Conservation (phyloP, 2,329 filamentous ascomycete species). For the Verruconis gallopava region DNA sequence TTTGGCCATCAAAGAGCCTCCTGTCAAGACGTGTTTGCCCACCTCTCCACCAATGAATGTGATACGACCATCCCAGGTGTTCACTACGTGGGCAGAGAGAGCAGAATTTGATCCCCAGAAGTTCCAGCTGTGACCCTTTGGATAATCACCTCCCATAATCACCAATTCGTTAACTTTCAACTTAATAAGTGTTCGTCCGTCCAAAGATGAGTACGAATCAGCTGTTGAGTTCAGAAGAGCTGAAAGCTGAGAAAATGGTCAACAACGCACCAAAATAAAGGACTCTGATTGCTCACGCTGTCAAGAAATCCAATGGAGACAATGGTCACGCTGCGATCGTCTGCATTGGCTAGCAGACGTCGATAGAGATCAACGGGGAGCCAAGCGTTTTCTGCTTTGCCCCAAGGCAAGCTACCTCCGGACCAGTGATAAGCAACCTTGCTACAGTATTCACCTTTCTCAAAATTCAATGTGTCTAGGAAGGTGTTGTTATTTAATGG, state of each 20-base stretch:
- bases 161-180: conserved; percentile 37
- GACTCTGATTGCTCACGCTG: conserved; percentile 21
- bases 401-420: conserved; percentile 25
- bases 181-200: conserved; percentile 29
- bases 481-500: conserved; percentile 33
- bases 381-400: conserved; percentile 24
- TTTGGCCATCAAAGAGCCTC: conserved; percentile 21
- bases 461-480: conserved; percentile 28
- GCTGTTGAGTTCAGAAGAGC: conserved; percentile 32
- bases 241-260: conserved; percentile 25
- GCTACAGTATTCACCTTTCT: conserved; percentile 32
- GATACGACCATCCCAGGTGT: conserved; percentile 28
- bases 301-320: conserved; percentile 34
- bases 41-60: conserved; percentile 34
- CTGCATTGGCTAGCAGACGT: conserved; percentile 26
- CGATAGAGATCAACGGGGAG: conserved; percentile 35
- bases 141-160: conserved; percentile 40
- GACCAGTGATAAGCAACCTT: conserved; percentile 34
- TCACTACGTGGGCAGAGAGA: conserved; percentile 31
- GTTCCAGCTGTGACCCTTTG: conserved; percentile 36
- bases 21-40: conserved; percentile 30
- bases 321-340: conserved; percentile 32
- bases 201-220: conserved; percentile 28
- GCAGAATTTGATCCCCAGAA: conserved; percentile 31
- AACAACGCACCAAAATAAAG: not conserved